Base-by-base conservation (phyloP, 2,329 filamentous ascomycete genomes). In the Penicillium capsulatum region DNA sequence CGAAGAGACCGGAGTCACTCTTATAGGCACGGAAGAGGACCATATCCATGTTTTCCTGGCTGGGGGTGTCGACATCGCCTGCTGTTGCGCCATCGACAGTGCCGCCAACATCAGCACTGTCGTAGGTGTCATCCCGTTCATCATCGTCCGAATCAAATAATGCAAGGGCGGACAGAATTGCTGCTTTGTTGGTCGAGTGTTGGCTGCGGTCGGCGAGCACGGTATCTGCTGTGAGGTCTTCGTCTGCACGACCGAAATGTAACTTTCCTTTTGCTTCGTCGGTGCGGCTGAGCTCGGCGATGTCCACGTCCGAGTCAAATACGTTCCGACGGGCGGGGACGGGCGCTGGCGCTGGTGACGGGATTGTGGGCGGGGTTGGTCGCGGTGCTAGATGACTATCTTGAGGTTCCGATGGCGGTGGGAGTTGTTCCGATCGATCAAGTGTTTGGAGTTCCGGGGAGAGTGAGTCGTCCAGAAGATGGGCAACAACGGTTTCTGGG, bases 71-170 rank as follows among this genome's bases (percentile, higher is more conserved):
- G 32, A 76, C 73, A 32, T 69, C 58, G 31, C 63, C 71, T 2
- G 69, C 50, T 3, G 61, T 63, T 3, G 68, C 67, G 13, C 75
- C 73, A 53, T 95, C 89, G 3, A 96, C 81, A 0, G 86, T 86
- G 15, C 91, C 90, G 24, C 92, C 92, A 2, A 97, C 88, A 58
- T 97, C 92, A 34, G 81, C 87, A 2, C 83, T 80, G 55, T 98
- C 92, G 60, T 98, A 98, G 0, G 91, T 97, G 62, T 98, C 92
- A 63, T 98, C 92, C 24, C 89, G 80, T 68, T 98, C 92, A 61
- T 98, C 92, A 51, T 97, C 92, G 54, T 97, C 91, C 0, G 83
- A 84, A 66, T 97, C 90, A 52, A 97, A 96, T 1, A 84, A 77
- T 11, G 88, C 87, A 2, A 97, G 77, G 0, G 91, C 91, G 3